Evolutionary conservation across 129 eudicot species (phyloP).

Genomic region (Lactuca saligna): DNA sequence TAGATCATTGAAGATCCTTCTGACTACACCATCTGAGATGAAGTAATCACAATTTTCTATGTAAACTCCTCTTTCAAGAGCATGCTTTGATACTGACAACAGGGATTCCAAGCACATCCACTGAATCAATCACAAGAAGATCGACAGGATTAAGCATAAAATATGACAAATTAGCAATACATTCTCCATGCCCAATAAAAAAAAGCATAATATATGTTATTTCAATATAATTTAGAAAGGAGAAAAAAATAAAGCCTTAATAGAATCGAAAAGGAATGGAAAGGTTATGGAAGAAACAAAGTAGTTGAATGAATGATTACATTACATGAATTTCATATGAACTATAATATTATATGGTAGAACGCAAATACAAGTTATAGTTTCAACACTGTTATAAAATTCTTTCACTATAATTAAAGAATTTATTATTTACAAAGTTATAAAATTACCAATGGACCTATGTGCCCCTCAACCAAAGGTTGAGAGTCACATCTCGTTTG

Average conservation of each 20-base stretch:
- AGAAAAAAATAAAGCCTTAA: neutral
- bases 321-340: too few relatives aligned
- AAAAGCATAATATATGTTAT: neutral
- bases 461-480: too few relatives aligned
- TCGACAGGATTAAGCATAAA: conserved; percentile 3
- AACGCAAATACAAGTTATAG: too few relatives aligned
- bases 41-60: conserved; percentile 20
- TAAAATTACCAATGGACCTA: too few relatives aligned
- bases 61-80: conserved; percentile 50
- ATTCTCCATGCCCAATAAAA: neutral
- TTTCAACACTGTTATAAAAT: too few relatives aligned
- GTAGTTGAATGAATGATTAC: too few relatives aligned
- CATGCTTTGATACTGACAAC: conserved; percentile 55
- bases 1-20: conserved; percentile 62
- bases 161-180: neutral
- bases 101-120: conserved; percentile 89
- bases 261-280: too few relatives aligned
- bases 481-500: too few relatives aligned
- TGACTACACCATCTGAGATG: conserved; percentile 52
- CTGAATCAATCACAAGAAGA: conserved; percentile 45
- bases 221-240: neutral
- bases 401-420: too few relatives aligned
- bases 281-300: too few relatives aligned
- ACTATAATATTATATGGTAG: too few relatives aligned
- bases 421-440: too few relatives aligned